Conservation (phyloP, 2,329 filamentous ascomycete genomes). For the Botrytis squamosa region DNA sequence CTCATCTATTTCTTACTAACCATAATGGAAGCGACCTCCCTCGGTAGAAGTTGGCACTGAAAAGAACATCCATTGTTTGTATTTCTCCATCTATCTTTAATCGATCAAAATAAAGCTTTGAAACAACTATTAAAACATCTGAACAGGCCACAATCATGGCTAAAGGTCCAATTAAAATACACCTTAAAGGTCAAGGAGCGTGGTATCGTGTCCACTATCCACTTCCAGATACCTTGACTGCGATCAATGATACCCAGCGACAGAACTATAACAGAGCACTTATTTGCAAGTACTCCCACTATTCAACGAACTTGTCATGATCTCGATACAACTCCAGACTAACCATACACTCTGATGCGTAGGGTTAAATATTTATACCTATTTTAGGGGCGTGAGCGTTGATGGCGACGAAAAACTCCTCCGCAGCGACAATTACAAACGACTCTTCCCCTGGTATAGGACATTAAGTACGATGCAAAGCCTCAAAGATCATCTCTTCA, state of each 20-base stretch:
- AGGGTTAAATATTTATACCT: background rate
- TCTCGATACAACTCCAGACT: background rate
- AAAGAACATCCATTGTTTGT: background rate
- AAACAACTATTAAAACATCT: background rate
- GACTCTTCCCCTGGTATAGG: background rate
- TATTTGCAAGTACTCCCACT: background rate
- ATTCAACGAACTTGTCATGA: background rate
- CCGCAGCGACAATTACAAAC: background rate
- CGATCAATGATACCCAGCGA: background rate
- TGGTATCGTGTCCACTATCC: background rate
- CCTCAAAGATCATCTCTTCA: background rate
- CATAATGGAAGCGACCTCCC: background rate
- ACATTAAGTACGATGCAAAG: accelerated
- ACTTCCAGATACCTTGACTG: background rate
- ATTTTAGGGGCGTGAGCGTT: background rate
- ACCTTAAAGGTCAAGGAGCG: background rate
- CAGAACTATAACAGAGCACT: background rate
- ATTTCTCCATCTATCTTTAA: background rate
- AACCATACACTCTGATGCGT: background rate
- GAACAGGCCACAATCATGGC: background rate
- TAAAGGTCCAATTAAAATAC: background rate
- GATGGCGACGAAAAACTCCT: background rate
- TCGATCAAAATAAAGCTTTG: background rate
- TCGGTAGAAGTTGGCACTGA: background rate
- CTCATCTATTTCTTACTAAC: background rate